Conservation (phyloP, 768 basidiomycete genomes). For the Royoungia palumana region DNA sequence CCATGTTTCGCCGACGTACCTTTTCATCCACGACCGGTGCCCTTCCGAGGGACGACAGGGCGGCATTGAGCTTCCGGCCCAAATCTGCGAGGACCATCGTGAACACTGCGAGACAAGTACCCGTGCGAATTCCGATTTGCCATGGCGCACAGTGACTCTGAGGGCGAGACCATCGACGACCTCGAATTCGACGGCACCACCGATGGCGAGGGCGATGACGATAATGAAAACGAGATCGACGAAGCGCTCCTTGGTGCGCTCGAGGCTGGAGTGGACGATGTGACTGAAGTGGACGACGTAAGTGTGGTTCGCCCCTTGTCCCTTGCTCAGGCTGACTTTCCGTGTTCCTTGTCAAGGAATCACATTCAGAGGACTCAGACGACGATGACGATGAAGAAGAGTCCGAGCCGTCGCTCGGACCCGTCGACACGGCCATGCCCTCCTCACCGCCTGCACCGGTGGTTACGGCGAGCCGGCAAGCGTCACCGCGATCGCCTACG, state of each 20-base stretch:
- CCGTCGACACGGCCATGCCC: constrained; percentile 27
- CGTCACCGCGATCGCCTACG: constrained; percentile 26
- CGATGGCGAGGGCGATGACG: constrained; percentile 46
- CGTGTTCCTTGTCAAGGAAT: constrained; percentile 40
- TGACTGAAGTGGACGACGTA: constrained; percentile 71
- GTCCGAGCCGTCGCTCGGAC: constrained; percentile 38
- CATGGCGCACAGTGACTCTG: constrained; percentile 60
- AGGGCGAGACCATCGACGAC: constrained; percentile 61
- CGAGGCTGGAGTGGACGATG: constrained; percentile 56
- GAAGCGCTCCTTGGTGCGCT: constrained; percentile 62
- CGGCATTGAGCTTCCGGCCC: constrained; percentile 89
- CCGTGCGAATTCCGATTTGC: constrained; percentile 28
- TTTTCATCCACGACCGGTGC: constrained; percentile 90
- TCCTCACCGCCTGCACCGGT: constrained; percentile 29
- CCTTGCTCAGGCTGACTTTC: constrained; percentile 5
- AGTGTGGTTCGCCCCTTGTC: constrained; percentile 22
- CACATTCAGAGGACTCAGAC: constrained; percentile 58
- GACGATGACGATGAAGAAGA: constrained; percentile 52
- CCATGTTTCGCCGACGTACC: constrained; percentile 39
- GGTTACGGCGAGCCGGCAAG: constrained; percentile 17
- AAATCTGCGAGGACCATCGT: constrained; percentile 95
- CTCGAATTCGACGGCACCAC: constrained; percentile 48
- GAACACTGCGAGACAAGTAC: constrained; percentile 16
- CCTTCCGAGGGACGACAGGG: constrained; percentile 84
- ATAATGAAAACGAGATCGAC: constrained; percentile 49